Base-by-base conservation (phyloP, 1,284 basidiomycete genomes). In the Cryptococcus sp. region DNA sequence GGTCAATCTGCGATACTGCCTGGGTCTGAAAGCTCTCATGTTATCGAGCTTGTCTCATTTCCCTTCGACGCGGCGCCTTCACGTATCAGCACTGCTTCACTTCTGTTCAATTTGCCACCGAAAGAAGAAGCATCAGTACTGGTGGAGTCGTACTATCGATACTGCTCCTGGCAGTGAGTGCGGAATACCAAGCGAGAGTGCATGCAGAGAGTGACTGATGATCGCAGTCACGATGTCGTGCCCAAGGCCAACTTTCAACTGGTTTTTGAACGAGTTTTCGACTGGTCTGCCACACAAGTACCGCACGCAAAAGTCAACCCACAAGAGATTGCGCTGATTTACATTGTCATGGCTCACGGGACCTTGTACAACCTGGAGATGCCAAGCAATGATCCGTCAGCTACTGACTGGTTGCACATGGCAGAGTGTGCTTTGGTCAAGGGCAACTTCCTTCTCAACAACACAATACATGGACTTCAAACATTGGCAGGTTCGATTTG, bases 391-490 rank as follows among this genome's bases (percentile, higher is more conserved):
- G 29, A 34, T 34, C 29, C 29, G 29, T 34, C 29, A 34, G 29
- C 29, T 2, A 34, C 29, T 7, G 29, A 34, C 5, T 34, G 29
- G 29, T 34, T 34, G 29, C 29, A 34, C 29, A 34, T 34, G 29
- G 29, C 29, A 34, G 29, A 34, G 29, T 34, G 29, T 13, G 29
- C 29, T 34, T 34, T 34, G 29, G 29, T 34, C 8, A 64, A 67
- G 39, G 71, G 64, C 23, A 70, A 78, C 48, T 72, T 76, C 43
- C 53, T 76, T 44, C 66, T 65, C 10, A 54, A 68, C 25, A 69
- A 63, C 37, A 76, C 76, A 0, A 63, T 70, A 1, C 72, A 75
- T 0, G 68, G 72, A 1, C 57, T 73, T 10, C 74, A 76, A 48
- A 62, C 72, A 45, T 45, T 64, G 45, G 55, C 61, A 19, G 59